Percentiles rank a stretch among this genome's conserved stretches.
phyloP scores from a whole-genome alignment of 176 grass and related monocot genomes.

The Oryza longistaminata region DNA sequence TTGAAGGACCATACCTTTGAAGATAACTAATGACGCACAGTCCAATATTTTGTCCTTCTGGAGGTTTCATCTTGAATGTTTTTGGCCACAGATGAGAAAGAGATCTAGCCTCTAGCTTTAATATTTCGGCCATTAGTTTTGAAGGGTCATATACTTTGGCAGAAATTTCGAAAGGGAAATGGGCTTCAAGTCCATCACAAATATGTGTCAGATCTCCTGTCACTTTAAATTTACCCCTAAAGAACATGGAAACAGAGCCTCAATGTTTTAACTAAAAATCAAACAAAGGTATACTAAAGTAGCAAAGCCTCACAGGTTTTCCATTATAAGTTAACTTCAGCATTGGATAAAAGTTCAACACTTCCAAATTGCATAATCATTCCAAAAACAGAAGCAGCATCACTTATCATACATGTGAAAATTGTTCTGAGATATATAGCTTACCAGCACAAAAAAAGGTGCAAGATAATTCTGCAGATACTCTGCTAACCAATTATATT shows the following conservation, averaged over 20 bases:
- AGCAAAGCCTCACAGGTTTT: background rate
- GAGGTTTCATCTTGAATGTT: conserved; percentile 53
- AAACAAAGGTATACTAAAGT: background rate
- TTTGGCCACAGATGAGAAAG: conserved; percentile 60
- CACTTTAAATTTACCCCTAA: conserved; percentile 69
- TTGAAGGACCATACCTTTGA: conserved; percentile 36
- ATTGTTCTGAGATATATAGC: background rate
- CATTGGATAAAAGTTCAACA: background rate
- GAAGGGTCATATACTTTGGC: conserved; percentile 50
- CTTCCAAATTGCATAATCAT: conserved; percentile 8
- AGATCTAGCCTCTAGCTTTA: conserved; percentile 65
- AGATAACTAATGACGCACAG: conserved; percentile 54
- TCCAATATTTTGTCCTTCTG: conserved; percentile 60
- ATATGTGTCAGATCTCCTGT: conserved; percentile 39
- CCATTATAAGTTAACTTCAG: background rate
- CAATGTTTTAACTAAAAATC: conserved; percentile 22
- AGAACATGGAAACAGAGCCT: conserved; percentile 11
- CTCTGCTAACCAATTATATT: background rate
- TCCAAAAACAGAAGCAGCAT: conserved; percentile 5
- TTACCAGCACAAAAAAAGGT: background rate
- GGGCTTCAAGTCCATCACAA: conserved; percentile 54
- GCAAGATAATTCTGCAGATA: background rate
- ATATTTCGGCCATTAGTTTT: conserved; percentile 52
- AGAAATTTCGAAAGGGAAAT: conserved; percentile 48
- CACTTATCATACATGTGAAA: conserved; percentile 9